A percentile compares a stretch with the other conserved stretches of the same genome.
These are phyloP conservation scores for Hygrocybe punicea DNA, from an alignment of 768 basidiomycete species.

Conservation along the genomic window DNA sequence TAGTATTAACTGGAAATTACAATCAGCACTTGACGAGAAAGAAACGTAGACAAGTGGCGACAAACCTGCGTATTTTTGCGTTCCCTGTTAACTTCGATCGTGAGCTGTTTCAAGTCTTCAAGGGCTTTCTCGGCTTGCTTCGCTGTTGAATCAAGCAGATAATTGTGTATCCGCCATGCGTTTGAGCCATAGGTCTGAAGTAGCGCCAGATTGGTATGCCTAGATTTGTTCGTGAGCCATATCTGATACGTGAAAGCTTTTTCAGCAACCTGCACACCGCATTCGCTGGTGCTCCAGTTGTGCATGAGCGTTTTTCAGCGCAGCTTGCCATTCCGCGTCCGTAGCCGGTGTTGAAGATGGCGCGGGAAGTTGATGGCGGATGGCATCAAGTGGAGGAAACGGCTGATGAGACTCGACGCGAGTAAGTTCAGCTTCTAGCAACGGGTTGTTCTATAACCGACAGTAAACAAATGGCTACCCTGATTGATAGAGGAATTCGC, in stretches of 20 bases:
- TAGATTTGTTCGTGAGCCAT: constrained; percentile 28
- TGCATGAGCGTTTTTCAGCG: constrained; percentile 71
- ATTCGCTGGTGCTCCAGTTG: constrained; percentile 84
- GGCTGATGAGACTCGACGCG: constrained; percentile 69
- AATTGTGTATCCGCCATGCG: constrained; percentile 90
- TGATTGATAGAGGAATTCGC: constrained; percentile 38
- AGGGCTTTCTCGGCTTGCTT: constrained; percentile 66
- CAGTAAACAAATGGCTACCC: constrained; percentile 4
- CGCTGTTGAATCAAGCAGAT: constrained; percentile 73
- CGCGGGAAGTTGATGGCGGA: constrained; percentile 71
- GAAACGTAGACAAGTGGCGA: constrained; percentile 1
- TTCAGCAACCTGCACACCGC: constrained; percentile 49
- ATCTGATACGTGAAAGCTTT: constrained; percentile 10
- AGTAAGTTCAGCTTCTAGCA: constrained; percentile 69
- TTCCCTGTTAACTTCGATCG: constrained; percentile 82
- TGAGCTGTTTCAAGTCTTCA: constrained; percentile 75
- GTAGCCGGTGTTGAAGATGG: constrained; percentile 60
- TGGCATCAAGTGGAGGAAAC: constrained; percentile 62
- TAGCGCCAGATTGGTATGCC: constrained; percentile 79
- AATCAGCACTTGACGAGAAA: neutral
- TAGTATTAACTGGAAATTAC: constrained; percentile 55
- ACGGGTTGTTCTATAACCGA: constrained; percentile 53
- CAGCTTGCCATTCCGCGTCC: constrained; percentile 73
- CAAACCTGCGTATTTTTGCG: constrained; percentile 80
- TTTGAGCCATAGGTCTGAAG: constrained; percentile 86